Conservation (phyloP, 2,329 filamentous ascomycete species). For the Penicillium sp. region DNA sequence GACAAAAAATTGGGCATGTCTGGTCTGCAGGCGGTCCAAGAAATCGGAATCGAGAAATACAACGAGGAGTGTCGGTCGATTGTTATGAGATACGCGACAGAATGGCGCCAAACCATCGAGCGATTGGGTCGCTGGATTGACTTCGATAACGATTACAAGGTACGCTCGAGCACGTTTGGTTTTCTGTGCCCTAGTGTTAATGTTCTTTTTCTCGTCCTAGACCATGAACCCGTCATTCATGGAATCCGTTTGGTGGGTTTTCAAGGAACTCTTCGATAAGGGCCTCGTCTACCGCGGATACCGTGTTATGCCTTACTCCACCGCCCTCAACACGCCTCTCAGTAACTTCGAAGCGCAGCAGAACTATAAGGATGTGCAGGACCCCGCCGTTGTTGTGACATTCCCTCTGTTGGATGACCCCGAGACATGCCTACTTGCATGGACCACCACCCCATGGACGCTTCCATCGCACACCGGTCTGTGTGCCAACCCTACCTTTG, state of each 20-base stretch:
- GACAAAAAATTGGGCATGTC: slow-evolving; percentile 93
- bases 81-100: slow-evolving; percentile 83
- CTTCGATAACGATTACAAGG: slow-evolving; percentile 97
- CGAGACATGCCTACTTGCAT: slow-evolving; percentile 72
- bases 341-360: slow-evolving; percentile 94
- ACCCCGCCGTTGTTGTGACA: slow-evolving; percentile 83
- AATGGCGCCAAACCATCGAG: slow-evolving; percentile 87
- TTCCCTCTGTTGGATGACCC: slow-evolving; percentile 80
- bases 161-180: slow-evolving; percentile 28
- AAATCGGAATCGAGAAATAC: slow-evolving; percentile 84
- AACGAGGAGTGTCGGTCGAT: slow-evolving; percentile 89
- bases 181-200: slow-evolving; percentile 4
- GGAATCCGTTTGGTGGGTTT: slow-evolving; percentile 96
- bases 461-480: slow-evolving; percentile 77
- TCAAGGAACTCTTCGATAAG: slow-evolving; percentile 90
- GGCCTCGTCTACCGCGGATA: slow-evolving; percentile 85
- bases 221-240: slow-evolving; percentile 95
- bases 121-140: slow-evolving; percentile 93
- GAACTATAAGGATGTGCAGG: slow-evolving; percentile 90
- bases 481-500: slow-evolving; percentile 75
- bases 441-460: slow-evolving; percentile 90
- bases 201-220: slow-evolving; percentile 41
- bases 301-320: slow-evolving; percentile 93
- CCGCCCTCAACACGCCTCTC: slow-evolving; percentile 80
- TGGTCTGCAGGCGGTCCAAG: slow-evolving; percentile 79